These are phyloP conservation scores for Verticillium isaacii DNA, from an alignment of 2,329 filamentous ascomycete species.

Conservation along the genomic window DNA sequence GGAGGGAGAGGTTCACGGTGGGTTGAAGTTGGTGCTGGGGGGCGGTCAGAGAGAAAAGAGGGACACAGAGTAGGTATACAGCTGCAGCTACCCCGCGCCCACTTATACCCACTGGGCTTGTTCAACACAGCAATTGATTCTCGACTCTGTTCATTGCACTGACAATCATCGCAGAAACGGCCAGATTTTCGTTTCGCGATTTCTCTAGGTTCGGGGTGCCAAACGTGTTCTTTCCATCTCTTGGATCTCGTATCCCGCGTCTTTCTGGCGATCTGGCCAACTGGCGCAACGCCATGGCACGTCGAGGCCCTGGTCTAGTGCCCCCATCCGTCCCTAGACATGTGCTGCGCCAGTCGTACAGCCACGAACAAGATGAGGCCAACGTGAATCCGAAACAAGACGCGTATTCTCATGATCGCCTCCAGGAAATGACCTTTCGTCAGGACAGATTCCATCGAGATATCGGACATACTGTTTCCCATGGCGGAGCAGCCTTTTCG, in stretches of 20 bases:
- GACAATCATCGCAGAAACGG: no score
- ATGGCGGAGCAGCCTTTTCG: not conserved
- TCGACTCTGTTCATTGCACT: no score
- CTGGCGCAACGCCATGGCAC: not conserved
- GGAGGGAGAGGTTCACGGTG: not conserved
- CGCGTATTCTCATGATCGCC: not conserved
- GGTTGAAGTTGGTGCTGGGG: not conserved
- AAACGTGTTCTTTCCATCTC: not conserved
- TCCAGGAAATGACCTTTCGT: not conserved
- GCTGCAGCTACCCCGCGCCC: constrained; percentile 3
- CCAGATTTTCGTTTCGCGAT: no score
- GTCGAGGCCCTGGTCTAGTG: not conserved
- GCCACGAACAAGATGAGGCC: not conserved
- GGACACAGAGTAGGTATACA: not conserved
- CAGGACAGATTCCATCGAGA: not conserved
- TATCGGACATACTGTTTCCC: no score
- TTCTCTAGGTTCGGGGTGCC: not conserved
- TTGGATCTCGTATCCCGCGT: not conserved
- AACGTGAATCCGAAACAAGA: not conserved
- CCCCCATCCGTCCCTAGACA: not conserved
- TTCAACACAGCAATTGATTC: not conserved
- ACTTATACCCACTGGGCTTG: not conserved
- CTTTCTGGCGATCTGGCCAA: not conserved
- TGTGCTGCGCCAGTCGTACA: not conserved
- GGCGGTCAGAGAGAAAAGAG: constrained; percentile 1